phyloP scores from a whole-genome alignment of 192 early-diverging fungal species.

The Diversispora epigaea region DNA sequence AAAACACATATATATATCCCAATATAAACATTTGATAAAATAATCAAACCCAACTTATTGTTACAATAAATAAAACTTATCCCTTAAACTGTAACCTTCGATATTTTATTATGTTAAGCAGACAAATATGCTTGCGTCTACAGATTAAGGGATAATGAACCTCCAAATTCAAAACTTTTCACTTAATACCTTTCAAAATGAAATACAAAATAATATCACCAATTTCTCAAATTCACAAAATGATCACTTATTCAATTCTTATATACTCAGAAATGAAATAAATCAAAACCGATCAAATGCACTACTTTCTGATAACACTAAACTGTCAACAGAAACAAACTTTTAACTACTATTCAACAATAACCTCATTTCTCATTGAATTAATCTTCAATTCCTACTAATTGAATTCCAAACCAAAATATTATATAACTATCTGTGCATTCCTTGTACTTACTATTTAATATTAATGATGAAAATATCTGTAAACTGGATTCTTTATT shows the following conservation, averaged over 20 bases:
- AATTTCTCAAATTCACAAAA: neutral
- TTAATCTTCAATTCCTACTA: neutral
- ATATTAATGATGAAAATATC: neutral
- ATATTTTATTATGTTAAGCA: too few relatives aligned
- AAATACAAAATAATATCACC: neutral
- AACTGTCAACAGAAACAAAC: neutral
- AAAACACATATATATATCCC: neutral
- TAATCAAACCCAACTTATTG: neutral
- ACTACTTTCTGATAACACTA: neutral
- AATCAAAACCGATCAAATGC: neutral
- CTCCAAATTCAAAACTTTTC: neutral
- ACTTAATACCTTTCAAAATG: neutral
- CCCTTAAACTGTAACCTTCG: too few relatives aligned
- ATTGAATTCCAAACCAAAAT: conserved; percentile 7
- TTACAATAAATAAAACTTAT: neutral
- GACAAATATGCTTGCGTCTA: too few relatives aligned
- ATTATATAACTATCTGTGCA: neutral
- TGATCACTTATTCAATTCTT: neutral
- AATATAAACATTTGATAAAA: neutral
- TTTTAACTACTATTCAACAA: neutral
- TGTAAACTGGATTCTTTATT: conserved; percentile 3
- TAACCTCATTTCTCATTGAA: neutral
- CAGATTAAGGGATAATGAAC: too few relatives aligned
- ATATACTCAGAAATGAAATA: conserved; percentile 1
- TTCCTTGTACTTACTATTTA: conserved; percentile 18